These are phyloP conservation scores for Apostasia shenzhenica DNA, from an alignment of 106 monocot species.

Conservation along the genomic window DNA sequence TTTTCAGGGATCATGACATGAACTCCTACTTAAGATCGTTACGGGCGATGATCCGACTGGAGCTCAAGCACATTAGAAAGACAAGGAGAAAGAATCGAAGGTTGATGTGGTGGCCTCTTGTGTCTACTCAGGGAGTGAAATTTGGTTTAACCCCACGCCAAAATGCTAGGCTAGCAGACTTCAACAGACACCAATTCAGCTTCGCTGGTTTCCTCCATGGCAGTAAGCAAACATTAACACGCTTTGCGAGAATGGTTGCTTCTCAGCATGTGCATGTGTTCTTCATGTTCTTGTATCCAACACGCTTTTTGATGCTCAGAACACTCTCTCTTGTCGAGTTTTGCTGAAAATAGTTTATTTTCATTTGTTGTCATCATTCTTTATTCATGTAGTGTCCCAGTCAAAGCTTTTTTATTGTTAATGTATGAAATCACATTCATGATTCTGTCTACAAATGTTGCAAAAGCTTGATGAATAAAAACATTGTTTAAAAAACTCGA, in stretches of 20 bases:
- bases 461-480: neutral
- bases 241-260: conserved; percentile 25
- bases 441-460: neutral
- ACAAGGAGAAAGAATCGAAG: conserved; percentile 21
- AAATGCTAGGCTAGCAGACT: neutral
- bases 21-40: conserved; percentile 54
- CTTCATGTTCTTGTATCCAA: conserved; percentile 36
- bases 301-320: conserved; percentile 36
- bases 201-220: conserved; percentile 43
- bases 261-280: conserved; percentile 34
- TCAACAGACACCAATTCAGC: conserved; percentile 11
- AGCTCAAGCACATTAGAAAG: conserved; percentile 34
- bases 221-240: conserved; percentile 39
- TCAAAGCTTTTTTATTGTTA: too few relatives aligned
- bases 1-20: conserved; percentile 76
- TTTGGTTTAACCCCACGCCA: neutral
- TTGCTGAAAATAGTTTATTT: neutral
- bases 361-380: conserved; percentile 12
- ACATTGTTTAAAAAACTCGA: neutral
- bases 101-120: conserved; percentile 34
- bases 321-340: conserved; percentile 23
- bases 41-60: conserved; percentile 26
- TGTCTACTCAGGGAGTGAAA: conserved; percentile 2
- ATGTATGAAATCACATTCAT: neutral
- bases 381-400: conserved; percentile 15